These are phyloP conservation scores for Fremontodendron californicum DNA, from an alignment of 345 rosid species.

Conservation along the genomic window DNA sequence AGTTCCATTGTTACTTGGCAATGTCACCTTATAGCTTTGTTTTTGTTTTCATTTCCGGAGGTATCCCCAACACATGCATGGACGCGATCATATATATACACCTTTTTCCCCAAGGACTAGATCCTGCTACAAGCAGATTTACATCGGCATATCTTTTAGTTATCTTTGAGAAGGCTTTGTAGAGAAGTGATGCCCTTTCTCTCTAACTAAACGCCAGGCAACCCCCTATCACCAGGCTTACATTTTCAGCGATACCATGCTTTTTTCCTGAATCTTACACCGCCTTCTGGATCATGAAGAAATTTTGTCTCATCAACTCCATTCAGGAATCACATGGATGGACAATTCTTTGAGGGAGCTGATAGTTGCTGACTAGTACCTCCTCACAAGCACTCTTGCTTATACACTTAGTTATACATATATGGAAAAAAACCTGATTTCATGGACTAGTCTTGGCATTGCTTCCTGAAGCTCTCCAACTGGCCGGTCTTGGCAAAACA, in stretches of 20 bases:
- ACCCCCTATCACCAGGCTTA: slow-evolving; percentile 54
- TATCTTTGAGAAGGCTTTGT: slow-evolving; percentile 47
- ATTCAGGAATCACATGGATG: slow-evolving; percentile 66
- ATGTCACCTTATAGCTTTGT: too few relatives aligned
- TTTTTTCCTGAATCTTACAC: slow-evolving; percentile 35
- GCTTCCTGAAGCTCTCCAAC: slow-evolving; percentile 46
- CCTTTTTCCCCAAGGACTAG: slow-evolving; percentile 67
- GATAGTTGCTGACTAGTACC: slow-evolving; percentile 52
- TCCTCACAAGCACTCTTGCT: slow-evolving; percentile 48
- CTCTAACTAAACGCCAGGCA: slow-evolving; percentile 66
- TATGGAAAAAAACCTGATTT: slow-evolving; percentile 54
- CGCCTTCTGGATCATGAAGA: slow-evolving; percentile 28
- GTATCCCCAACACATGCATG: too few relatives aligned
- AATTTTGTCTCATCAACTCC: slow-evolving; percentile 62
- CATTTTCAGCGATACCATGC: slow-evolving; percentile 39
- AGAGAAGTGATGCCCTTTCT: slow-evolving; percentile 66
- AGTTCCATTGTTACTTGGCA: too few relatives aligned
- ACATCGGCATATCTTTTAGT: slow-evolving; percentile 31
- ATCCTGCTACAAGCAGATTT: slow-evolving; percentile 57
- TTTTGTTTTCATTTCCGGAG: too few relatives aligned
- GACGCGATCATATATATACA: too few relatives aligned
- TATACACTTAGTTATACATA: slow-evolving; percentile 54
- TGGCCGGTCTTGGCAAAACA: slow-evolving; percentile 18
- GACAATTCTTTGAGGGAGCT: slow-evolving; percentile 44
- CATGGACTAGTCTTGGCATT: slow-evolving; percentile 50